A percentile compares a stretch with the other conserved stretches of the same genome.
phyloP scores from a whole-genome alignment of 768 basidiomycete species.

The Trametes cubensis region DNA sequence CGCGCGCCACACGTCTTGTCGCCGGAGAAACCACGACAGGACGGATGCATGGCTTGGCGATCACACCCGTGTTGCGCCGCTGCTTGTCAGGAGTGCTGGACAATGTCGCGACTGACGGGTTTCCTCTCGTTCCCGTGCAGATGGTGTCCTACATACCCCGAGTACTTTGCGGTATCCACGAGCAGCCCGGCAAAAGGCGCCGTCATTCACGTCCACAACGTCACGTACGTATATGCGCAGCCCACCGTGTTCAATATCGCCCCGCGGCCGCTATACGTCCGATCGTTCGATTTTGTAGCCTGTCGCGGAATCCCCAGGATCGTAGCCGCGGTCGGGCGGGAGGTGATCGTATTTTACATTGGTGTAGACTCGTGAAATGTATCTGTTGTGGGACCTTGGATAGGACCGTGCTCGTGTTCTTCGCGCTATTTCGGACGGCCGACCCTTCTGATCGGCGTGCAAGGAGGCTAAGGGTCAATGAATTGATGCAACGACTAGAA shows the following conservation, averaged over 20 bases:
- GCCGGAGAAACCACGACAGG: too few relatives aligned
- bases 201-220: conserved; percentile 69
- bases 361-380: conserved; percentile 50
- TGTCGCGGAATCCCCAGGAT: conserved; percentile 63
- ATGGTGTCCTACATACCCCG: conserved; percentile 77
- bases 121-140: conserved; percentile 39
- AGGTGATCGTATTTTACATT: conserved; percentile 63
- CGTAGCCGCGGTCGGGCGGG: conserved; percentile 65
- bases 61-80: not conserved
- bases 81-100: not conserved
- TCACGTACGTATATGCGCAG: conserved; percentile 62
- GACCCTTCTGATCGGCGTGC: too few relatives aligned
- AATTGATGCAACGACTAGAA: too few relatives aligned
- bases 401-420: too few relatives aligned
- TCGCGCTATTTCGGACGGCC: too few relatives aligned
- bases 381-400: not conserved
- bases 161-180: conserved; percentile 77
- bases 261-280: conserved; percentile 63
- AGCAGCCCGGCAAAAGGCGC: conserved; percentile 63
- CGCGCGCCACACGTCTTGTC: not conserved
- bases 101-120: not conserved
- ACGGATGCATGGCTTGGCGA: not conserved
- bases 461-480: too few relatives aligned
- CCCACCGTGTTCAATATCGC: conserved; percentile 62
- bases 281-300: conserved; percentile 78